Base-by-base conservation (phyloP, 2,329 filamentous ascomycete species). In the Aspergillus texensis region DNA sequence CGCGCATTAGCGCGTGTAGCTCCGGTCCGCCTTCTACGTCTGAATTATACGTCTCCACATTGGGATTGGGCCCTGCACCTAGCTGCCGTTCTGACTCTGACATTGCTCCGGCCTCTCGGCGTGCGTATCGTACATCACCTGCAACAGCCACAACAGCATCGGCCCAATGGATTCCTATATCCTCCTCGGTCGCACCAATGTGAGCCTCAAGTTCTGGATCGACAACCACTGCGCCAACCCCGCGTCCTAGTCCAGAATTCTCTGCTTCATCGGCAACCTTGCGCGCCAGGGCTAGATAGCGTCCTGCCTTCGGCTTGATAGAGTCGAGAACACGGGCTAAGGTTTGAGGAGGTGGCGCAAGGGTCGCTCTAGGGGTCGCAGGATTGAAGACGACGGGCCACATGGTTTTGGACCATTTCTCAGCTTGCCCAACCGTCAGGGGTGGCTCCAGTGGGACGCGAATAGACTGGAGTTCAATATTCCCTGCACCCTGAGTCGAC, bases 331-430 rank as follows among this genome's bases (percentile, higher is more conserved):
- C 71, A 6, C 72, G 71, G 36, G 64, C 70, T 6, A 83, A 70
- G 6, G 77, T 72, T 54, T 79, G 74, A 3, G 74, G 74, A 4
- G 80, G 79, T 2, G 81, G 80, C 1, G 79, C 78, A 66, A 81
- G 72, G 54, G 76, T 75, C 34, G 78, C 71, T n/a, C 78, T 73
- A 10, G 80, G 78, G 9, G 80, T 76, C 6, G 81, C 78, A 24
- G 80, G 78, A 66, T 83, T 83, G 71, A 75, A 83, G 12, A 74
- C 71, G 36, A 79, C 77, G 0, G 80, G 80, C 81, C 81, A 82
- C 50, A 79, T 70, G 14, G 66, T 75, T 26, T 74, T 73, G 10
- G 76, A 74, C 80, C 80, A 82, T 61, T 70, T 68, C 28, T 78
- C 71, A n/a, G 81, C 78, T 71, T 82, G 79, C n/a, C 68, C 62